These are phyloP conservation scores for Leucocoprinus birnbaumii DNA, from an alignment of 768 basidiomycete genomes.

Conservation along the genomic window DNA sequence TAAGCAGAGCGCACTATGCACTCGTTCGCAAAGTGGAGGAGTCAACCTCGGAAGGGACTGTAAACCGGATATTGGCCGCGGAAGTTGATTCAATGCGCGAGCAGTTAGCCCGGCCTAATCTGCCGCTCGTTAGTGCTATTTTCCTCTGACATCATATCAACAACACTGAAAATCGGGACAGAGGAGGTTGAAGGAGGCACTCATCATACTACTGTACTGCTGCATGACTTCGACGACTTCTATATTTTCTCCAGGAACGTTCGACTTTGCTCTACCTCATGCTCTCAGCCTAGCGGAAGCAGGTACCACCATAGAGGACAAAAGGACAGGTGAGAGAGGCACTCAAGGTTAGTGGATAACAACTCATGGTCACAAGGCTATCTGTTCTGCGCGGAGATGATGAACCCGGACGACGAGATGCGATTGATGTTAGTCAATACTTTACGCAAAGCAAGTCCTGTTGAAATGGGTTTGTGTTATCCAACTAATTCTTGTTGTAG, in stretches of 20 bases:
- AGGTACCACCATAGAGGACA: constrained; percentile 55
- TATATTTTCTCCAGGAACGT: constrained; percentile 35
- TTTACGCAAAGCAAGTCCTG: constrained; percentile 61
- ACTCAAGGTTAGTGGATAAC: not conserved
- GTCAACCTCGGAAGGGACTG: constrained; percentile 50
- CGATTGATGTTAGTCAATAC: constrained; percentile 86
- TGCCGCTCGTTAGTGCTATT: constrained; percentile 50
- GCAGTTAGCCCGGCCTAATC: constrained; percentile 44
- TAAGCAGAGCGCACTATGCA: constrained; percentile 71
- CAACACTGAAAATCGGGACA: constrained; percentile 25
- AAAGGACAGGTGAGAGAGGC: constrained; percentile 55
- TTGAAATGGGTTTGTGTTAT: not conserved
- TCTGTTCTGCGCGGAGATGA: constrained; percentile 71
- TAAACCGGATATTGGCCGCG: constrained; percentile 55
- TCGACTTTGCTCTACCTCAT: constrained; percentile 73
- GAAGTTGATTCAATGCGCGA: constrained; percentile 59
- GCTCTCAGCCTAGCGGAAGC: constrained; percentile 77
- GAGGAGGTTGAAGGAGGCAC: constrained; percentile 63
- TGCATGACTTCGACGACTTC: constrained; percentile 45
- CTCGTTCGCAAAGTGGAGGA: constrained; percentile 74
- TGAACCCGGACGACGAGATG: constrained; percentile 67
- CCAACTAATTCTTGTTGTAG: constrained; percentile 30
- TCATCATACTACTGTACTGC: constrained; percentile 74
- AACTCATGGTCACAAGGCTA: constrained; percentile 50
- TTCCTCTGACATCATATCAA: constrained; percentile 12